Base-by-base conservation (phyloP, 257 asterid genomes). In the Solanum stenotomum region DNA sequence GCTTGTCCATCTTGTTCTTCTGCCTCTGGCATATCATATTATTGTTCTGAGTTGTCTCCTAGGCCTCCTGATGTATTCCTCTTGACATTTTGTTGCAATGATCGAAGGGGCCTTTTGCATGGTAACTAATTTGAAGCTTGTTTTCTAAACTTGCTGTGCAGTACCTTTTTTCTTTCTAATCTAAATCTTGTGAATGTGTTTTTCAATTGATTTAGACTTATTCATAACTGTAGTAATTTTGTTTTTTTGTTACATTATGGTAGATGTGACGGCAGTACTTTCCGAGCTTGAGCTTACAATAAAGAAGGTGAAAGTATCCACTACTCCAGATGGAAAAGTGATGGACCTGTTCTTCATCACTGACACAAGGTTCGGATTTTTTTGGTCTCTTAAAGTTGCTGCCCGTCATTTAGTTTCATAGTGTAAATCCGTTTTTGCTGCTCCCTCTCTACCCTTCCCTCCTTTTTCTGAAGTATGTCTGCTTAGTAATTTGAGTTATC, bases 281-380 rank as follows among this genome's bases (percentile, higher is more conserved):
- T 93, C 92, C 29, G 95, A 95, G 90, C 96, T 95, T 40, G 98
- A 96, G 94, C 95, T 96, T 67, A 90, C 92, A 6, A 96, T 96
- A 72, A 89, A 93, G 95, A 92, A 90, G 92, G 98, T 96, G 65
- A 96, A 96, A 90, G 94, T 95, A 27, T 95, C 98, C n/a, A 96
- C 98, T 44, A 96, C 98, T 29, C 98, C 98, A 33, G 98, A 96
- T 40, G 98, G 98, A 89, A 96, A 91, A 93, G 98, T 94, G 84
- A 91, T 96, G 94, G 98, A 95, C 44, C 94, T 96, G 90, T 95
- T 96, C 95, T 96, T 94, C 94, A 91, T 96, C 86, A 95, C 98
- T 0, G 98, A 96, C 88, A 90, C 93, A 68, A 96, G 98, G 98
- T 96, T 87, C 76, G 56, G 31, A 61, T 52, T 70, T 56, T 11